Evolutionary conservation across 768 basidiomycete species (phyloP).

Genomic region (Hypholoma fasciculare): DNA sequence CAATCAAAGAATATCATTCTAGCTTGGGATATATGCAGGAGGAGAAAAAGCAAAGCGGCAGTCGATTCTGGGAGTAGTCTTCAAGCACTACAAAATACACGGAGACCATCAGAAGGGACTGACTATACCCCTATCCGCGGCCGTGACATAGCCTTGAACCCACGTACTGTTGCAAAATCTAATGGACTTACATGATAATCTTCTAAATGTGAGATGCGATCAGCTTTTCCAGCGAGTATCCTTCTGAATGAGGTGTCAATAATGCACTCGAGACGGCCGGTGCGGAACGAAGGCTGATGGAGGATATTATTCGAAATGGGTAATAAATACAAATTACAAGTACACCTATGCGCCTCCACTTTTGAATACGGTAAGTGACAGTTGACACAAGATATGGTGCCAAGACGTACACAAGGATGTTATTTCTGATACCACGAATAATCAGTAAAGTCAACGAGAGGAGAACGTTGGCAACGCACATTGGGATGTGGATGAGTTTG

Average conservation of each 20-base stretch:
- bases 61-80: slow-evolving; percentile 3
- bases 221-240: not conserved
- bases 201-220: no score
- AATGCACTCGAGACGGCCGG: no score
- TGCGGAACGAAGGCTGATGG: no score
- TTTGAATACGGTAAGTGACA: slow-evolving; percentile 26
- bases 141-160: not conserved
- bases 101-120: not conserved
- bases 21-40: slow-evolving; percentile 33
- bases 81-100: not conserved
- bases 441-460: slow-evolving; percentile 14
- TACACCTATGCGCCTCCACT: slow-evolving; percentile 73
- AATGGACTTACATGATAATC: not conserved
- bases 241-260: no score
- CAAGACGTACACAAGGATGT: slow-evolving; percentile 90
- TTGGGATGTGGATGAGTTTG: slow-evolving; percentile 97
- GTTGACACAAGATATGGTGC: not conserved
- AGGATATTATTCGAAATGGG: slow-evolving; percentile 1
- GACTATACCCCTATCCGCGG: slow-evolving; percentile 5
- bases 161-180: not conserved
- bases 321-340: slow-evolving; percentile 25
- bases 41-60: slow-evolving; percentile 2
- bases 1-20: slow-evolving; percentile 36
- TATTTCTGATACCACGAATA: slow-evolving; percentile 64
- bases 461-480: slow-evolving; percentile 57